Evolutionary conservation across 2,329 filamentous ascomycete species (phyloP).

Genomic region (Xylariaceae sp.): DNA sequence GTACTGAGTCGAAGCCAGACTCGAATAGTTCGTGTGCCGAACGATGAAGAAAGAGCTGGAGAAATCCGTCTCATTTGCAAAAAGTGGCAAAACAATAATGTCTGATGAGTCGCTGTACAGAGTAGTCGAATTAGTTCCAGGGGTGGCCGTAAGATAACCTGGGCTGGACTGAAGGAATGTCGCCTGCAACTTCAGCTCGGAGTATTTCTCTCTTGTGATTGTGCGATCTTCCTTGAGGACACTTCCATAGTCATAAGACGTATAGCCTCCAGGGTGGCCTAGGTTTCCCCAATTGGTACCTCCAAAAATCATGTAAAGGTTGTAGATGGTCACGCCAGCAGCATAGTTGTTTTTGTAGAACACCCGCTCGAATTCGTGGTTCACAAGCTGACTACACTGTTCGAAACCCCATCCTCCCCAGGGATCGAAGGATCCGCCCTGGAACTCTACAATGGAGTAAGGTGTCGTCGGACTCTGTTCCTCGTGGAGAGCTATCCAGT

Average conservation of each 20-base stretch:
- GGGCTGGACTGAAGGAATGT: conserved; percentile 72
- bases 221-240: conserved; percentile 66
- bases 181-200: conserved; percentile 70
- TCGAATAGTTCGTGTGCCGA: conserved; percentile 63
- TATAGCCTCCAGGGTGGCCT: conserved; percentile 64
- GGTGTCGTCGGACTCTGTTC: conserved; percentile 61
- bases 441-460: conserved; percentile 50
- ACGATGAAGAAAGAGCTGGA: conserved; percentile 58
- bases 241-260: conserved; percentile 52
- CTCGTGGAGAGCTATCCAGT: conserved; percentile 50
- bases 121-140: conserved; percentile 45
- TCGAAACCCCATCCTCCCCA: conserved; percentile 71
- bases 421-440: conserved; percentile 69
- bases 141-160: conserved; percentile 59
- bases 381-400: conserved; percentile 57
- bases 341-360: conserved; percentile 75
- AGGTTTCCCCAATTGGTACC: conserved; percentile 85
- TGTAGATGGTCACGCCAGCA: conserved; percentile 58
- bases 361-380: conserved; percentile 70
- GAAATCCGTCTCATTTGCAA: conserved; percentile 42
- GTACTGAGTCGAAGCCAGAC: conserved; percentile 53
- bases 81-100: conserved; percentile 59
- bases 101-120: conserved; percentile 47
- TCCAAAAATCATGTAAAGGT: conserved; percentile 55
- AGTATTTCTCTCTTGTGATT: conserved; percentile 71